Evolutionary conservation across 805 yeast species (phyloP).

Genomic region (Brettanomyces anomalus): DNA sequence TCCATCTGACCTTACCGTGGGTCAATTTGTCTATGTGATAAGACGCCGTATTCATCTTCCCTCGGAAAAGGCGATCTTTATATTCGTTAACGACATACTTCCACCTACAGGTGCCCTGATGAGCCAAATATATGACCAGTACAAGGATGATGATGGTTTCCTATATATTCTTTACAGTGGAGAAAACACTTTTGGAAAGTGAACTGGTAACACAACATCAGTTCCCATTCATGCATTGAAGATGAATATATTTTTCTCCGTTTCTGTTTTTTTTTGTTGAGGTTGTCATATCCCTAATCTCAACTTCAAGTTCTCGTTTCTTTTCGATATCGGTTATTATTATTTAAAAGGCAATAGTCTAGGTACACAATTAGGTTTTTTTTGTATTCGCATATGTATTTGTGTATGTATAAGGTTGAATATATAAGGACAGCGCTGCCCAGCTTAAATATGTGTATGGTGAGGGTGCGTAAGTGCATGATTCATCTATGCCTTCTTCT

Average conservation of each 20-base stretch:
- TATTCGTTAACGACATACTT: conserved; percentile 90
- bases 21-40: conserved; percentile 96
- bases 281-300: not conserved
- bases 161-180: conserved; percentile 94
- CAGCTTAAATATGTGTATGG: too few species aligned
- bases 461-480: too few species aligned
- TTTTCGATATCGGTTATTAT: too few species aligned
- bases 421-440: not conserved
- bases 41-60: conserved; percentile 94
- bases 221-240: not conserved
- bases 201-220: conserved; percentile 6
- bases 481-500: too few species aligned
- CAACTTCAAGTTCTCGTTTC: too few species aligned
- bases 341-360: too few species aligned
- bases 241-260: not conserved
- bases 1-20: conserved; percentile 92
- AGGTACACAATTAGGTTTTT: too few species aligned
- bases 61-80: conserved; percentile 95
- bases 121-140: conserved; percentile 92
- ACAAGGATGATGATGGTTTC: conserved; percentile 96
- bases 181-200: conserved; percentile 87
- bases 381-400: too few species aligned
- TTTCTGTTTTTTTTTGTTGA: not conserved
- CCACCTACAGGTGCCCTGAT: conserved; percentile 98
- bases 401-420: not conserved